These are phyloP conservation scores for Lachancea nothofagi DNA, from an alignment of 805 yeast genomes.

Conservation along the genomic window DNA sequence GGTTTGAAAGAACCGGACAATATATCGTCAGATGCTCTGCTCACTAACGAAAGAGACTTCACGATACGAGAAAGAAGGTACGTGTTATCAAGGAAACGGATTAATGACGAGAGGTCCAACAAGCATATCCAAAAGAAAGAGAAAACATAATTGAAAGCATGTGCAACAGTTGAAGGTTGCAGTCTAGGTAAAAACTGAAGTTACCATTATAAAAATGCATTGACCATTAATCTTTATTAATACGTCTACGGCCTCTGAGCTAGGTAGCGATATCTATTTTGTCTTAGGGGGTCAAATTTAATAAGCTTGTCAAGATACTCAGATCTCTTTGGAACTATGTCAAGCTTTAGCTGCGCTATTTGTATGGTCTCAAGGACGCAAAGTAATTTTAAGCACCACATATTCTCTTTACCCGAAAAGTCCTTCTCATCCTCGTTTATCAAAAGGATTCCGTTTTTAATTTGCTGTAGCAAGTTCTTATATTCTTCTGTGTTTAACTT, in stretches of 20 bases:
- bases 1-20: conserved; percentile 28
- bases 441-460: conserved; percentile 48
- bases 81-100: conserved; percentile 33
- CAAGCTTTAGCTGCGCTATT: conserved; percentile 29
- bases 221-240: conserved; percentile 3
- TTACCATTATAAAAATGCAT: conserved; percentile 1
- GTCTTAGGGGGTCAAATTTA: conserved; percentile 59
- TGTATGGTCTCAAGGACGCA: conserved; percentile 40
- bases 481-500: conserved; percentile 30
- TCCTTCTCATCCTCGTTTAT: conserved; percentile 69
- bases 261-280: conserved; percentile 50
- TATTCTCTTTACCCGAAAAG: conserved; percentile 56
- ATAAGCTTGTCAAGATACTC: conserved; percentile 39
- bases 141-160: neutral
- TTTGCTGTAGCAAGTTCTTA: conserved; percentile 37
- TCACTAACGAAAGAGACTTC: conserved; percentile 35
- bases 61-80: conserved; percentile 46
- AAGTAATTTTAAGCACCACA: conserved; percentile 70
- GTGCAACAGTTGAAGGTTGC: neutral
- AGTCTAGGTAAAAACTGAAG: neutral
- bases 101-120: conserved; percentile 7
- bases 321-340: conserved; percentile 27
- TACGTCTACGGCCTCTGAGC: too few species aligned
- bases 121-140: conserved; percentile 4
- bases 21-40: conserved; percentile 42